phyloP scores from a whole-genome alignment of 1,284 basidiomycete genomes.

The Sanguinoderma infundibulare region DNA sequence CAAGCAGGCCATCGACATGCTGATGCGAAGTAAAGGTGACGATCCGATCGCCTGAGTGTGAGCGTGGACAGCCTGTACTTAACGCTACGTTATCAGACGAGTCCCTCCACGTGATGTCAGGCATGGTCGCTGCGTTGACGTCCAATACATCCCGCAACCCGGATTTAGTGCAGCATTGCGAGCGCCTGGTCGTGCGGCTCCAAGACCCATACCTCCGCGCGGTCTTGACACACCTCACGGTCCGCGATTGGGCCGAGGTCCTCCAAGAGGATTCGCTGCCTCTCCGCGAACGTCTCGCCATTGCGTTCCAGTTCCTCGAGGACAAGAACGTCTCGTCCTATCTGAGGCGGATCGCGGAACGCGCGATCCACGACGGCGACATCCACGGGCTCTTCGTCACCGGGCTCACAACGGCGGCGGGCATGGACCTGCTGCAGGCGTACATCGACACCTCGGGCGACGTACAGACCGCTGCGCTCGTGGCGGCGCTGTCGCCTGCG shows the following conservation, averaged over 20 bases:
- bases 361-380: slow-evolving; percentile 57
- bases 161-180: slow-evolving; percentile 66
- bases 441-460: slow-evolving; percentile 87
- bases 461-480: slow-evolving; percentile 84
- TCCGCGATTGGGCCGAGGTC: slow-evolving; percentile 80
- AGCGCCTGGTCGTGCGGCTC: slow-evolving; percentile 68
- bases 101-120: slow-evolving; percentile 78
- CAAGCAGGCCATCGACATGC: slow-evolving; percentile 71
- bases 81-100: slow-evolving; percentile 53
- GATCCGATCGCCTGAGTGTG: background rate
- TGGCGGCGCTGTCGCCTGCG: slow-evolving; percentile 65
- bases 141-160: slow-evolving; percentile 46
- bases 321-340: slow-evolving; percentile 73
- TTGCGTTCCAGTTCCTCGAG: slow-evolving; percentile 86
- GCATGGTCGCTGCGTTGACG: slow-evolving; percentile 72
- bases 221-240: slow-evolving; percentile 78
- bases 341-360: slow-evolving; percentile 56
- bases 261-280: slow-evolving; percentile 85
- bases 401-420: slow-evolving; percentile 72
- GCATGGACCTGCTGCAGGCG: slow-evolving; percentile 75
- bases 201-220: slow-evolving; percentile 89
- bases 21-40: slow-evolving; percentile 84
- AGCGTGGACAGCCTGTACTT: background rate
- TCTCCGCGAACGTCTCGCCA: slow-evolving; percentile 82
- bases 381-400: slow-evolving; percentile 83